Evolutionary conservation across 495 filamentous ascomycete species (phyloP), one percentile per base, ranked within the genome.

Genomic region (Tuber umbilicatum): DNA sequence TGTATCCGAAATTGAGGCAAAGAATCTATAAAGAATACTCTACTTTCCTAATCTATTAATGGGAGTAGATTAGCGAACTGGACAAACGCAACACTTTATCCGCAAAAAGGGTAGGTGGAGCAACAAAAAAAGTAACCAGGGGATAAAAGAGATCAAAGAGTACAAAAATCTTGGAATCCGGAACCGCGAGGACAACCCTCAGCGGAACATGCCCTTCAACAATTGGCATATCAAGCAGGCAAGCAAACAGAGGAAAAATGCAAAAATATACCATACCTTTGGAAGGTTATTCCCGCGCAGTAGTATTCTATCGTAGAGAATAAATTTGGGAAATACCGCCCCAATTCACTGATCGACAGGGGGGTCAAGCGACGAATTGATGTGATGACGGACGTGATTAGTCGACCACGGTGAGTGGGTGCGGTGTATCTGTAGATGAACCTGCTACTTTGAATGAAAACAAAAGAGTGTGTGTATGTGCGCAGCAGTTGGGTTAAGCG

Each of bases 1-100:
- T 45, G 31, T 75, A 71, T 60, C 75, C 45, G 42, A 70, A 60
- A 45, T 78, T 60, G 68, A 55, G 45, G 55, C 69, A 72, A 72
- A 43, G 47, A 35, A 77, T 74, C 37, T 72, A 71, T 78, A 42
- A 78, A 75, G 64, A 75, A 76, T 71, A 73, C 75, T 73, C 77
- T 79, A 67, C 78, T 74, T 74, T 79, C 37, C 69, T 70, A 72
- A 79, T 74, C 75, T 79, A 78, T 45, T 72, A 78, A 47, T 72
- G 16, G 40, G 38, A 73, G 68, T 78, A 41, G 39, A 39, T 76
- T 71, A 71, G n/a, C 35, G 45, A 42, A 41, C 55, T 41, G 19
- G 35, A 47, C 43, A 70, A 68, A 70, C 37, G 40, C 64, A 37
- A 68, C 41, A 27, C 37, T 43, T 43, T 72, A 40, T 21, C 45